These are phyloP conservation scores for Phytopythium delawarense DNA, from an alignment of 352 stramenopile species.

Conservation along the genomic window DNA sequence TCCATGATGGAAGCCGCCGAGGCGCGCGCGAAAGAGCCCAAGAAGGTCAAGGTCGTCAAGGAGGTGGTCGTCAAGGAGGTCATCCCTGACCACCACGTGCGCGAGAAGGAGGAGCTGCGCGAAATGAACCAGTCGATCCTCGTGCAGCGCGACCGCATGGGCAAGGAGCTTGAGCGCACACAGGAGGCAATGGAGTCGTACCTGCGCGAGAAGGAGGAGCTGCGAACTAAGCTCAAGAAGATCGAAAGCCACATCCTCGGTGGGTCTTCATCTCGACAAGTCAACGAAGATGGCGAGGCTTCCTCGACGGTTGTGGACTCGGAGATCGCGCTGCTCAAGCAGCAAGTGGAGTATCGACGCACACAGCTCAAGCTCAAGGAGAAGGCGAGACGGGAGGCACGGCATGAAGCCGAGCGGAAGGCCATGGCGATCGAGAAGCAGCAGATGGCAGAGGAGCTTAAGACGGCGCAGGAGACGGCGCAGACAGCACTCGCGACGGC, in stretches of 20 bases:
- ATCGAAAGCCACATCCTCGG: slow-evolving; percentile 80
- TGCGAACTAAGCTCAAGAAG: slow-evolving; percentile 67
- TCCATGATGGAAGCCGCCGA: slow-evolving; percentile 62
- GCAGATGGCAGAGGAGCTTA: slow-evolving; percentile 67
- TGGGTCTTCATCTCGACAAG: slow-evolving; percentile 18
- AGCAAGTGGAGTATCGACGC: slow-evolving; percentile 77
- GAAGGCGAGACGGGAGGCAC: slow-evolving; percentile 66
- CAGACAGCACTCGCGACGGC: slow-evolving; percentile 47
- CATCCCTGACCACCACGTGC: slow-evolving; percentile 62
- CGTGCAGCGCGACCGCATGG: slow-evolving; percentile 66
- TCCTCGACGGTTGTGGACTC: slow-evolving; percentile 28
- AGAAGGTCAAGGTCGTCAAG: slow-evolving; percentile 46
- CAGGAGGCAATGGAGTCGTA: slow-evolving; percentile 67
- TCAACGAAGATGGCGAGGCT: slow-evolving; percentile 1
- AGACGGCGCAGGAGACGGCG: slow-evolving; percentile 59
- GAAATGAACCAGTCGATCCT: slow-evolving; percentile 64
- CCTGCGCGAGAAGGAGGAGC: slow-evolving; percentile 52
- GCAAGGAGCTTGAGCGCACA: slow-evolving; percentile 65
- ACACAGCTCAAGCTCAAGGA: slow-evolving; percentile 77
- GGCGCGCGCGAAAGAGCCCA: slow-evolving; percentile 22
- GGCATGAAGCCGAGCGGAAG: slow-evolving; percentile 52
- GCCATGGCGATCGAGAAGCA: slow-evolving; percentile 69
- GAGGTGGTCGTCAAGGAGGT: slow-evolving; percentile 77
- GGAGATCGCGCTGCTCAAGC: slow-evolving; percentile 71
- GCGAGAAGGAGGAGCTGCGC: slow-evolving; percentile 57